Evolutionary conservation across 108 stramenopile species (phyloP).

Genomic region (Craspedostauros australis): DNA sequence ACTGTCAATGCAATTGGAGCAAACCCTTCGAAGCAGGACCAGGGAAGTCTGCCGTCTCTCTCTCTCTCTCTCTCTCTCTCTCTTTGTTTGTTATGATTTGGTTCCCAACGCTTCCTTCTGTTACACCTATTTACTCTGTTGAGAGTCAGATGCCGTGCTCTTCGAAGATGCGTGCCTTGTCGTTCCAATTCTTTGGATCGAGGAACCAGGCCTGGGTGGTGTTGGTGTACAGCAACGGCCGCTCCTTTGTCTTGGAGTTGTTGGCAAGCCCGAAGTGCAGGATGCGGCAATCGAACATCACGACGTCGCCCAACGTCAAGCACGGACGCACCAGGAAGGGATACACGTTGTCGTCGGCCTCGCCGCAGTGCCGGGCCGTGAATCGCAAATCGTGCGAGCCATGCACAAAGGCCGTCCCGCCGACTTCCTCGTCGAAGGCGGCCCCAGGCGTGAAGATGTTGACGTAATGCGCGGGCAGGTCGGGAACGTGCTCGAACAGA

Average conservation of each 20-base stretch:
- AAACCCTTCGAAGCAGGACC: too few species aligned
- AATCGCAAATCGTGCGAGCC: conserved; percentile 64
- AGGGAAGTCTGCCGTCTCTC: too few species aligned
- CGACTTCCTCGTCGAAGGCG: conserved; percentile 32
- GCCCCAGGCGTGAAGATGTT: conserved; percentile 72
- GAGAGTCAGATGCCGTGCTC: too few species aligned
- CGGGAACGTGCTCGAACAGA: conserved; percentile 61
- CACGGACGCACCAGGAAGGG: conserved; percentile 59
- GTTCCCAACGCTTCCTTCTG: too few species aligned
- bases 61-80: too few species aligned
- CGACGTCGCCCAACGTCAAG: conserved; percentile 68
- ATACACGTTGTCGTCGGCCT: conserved; percentile 9
- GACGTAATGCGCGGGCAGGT: conserved; percentile 78
- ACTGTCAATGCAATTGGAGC: too few species aligned
- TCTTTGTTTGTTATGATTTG: too few species aligned
- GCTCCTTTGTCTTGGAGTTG: conserved; percentile 34
- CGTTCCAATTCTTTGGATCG: conserved; percentile 84
- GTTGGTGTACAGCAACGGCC: conserved; percentile 79
- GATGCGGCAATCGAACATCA: conserved; percentile 80
- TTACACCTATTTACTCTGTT: too few species aligned
- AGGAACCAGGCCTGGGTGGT: conserved; percentile 76
- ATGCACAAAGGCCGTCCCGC: conserved; percentile 77
- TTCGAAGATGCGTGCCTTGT: conserved; percentile 37
- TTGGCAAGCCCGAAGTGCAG: conserved; percentile 87
- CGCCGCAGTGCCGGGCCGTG: conserved; percentile 37